These are phyloP conservation scores for Megacollybia marginata DNA, from an alignment of 768 basidiomycete species.

Conservation along the genomic window DNA sequence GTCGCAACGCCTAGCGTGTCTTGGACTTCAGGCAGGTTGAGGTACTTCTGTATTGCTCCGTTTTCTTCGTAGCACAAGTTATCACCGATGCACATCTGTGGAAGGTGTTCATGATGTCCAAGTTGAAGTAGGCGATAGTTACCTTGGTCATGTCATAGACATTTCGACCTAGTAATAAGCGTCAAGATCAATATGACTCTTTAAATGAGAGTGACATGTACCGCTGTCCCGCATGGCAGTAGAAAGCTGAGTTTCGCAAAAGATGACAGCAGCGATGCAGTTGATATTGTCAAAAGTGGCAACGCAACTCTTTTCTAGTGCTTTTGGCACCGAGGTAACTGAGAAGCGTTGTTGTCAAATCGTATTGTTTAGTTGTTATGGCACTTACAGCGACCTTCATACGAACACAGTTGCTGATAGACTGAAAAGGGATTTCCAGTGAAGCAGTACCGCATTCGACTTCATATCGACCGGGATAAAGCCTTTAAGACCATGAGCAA, in stretches of 20 bases:
- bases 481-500: slow-evolving; percentile 35
- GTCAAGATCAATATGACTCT: too few species aligned
- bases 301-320: slow-evolving; percentile 47
- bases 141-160: slow-evolving; percentile 9
- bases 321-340: slow-evolving; percentile 53
- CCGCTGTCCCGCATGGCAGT: slow-evolving; percentile 31
- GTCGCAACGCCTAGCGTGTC: slow-evolving; percentile 38
- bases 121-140: background rate
- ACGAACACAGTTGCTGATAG: slow-evolving; percentile 45
- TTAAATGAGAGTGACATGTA: slow-evolving; percentile 4
- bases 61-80: slow-evolving; percentile 32
- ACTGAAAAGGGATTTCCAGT: slow-evolving; percentile 43
- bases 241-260: slow-evolving; percentile 51
- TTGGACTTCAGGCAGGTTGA: slow-evolving; percentile 37
- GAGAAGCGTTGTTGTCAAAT: too few species aligned
- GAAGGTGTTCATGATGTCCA: background rate
- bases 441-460: slow-evolving; percentile 44
- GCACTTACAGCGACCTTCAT: slow-evolving; percentile 43
- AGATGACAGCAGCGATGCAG: slow-evolving; percentile 54
- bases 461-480: slow-evolving; percentile 41
- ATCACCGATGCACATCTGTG: slow-evolving; percentile 9
- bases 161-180: background rate
- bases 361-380: too few species aligned
- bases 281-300: slow-evolving; percentile 57
- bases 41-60: slow-evolving; percentile 33